Evolutionary conservation across 257 asterid species (phyloP).

Genomic region (Penstemon newberryi): DNA sequence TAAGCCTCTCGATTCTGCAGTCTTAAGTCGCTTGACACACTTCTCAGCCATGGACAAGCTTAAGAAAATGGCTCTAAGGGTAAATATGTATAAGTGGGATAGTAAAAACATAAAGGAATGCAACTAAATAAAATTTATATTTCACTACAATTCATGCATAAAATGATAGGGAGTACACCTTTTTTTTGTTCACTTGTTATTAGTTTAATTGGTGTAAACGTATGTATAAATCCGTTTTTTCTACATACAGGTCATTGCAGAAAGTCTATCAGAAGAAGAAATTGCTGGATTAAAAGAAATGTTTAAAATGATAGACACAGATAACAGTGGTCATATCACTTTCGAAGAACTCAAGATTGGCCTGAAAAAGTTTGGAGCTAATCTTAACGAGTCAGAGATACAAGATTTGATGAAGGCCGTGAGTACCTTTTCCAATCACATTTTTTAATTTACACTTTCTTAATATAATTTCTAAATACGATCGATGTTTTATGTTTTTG

Average conservation of each 20-base stretch:
- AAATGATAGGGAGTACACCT: no score
- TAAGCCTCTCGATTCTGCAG: conserved; percentile 35
- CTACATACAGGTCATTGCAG: conserved; percentile 30
- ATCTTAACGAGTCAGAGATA: conserved; percentile 30
- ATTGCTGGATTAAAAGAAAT: conserved; percentile 30
- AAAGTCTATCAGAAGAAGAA: conserved; percentile 33
- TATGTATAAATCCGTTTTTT: not conserved
- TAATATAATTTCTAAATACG: no score
- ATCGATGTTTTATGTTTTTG: not conserved
- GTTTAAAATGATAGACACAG: conserved; percentile 33
- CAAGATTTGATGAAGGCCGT: conserved; percentile 27
- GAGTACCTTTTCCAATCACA: not conserved
- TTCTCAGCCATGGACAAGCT: conserved; percentile 35
- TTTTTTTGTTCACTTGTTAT: no score
- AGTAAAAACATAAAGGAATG: not conserved
- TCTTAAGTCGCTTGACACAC: conserved; percentile 36
- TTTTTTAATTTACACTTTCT: no score
- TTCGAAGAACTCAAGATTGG: conserved; percentile 28
- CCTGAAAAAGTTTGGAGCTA: conserved; percentile 30
- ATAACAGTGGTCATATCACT: conserved; percentile 29
- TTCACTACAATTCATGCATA: no score
- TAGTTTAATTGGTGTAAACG: no score
- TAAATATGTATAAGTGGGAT: not conserved
- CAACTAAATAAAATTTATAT: not conserved
- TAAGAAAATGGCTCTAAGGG: conserved; percentile 34